Base-by-base conservation (phyloP, 371 early-diverging fungal genomes). In the Coemansia sp. region DNA sequence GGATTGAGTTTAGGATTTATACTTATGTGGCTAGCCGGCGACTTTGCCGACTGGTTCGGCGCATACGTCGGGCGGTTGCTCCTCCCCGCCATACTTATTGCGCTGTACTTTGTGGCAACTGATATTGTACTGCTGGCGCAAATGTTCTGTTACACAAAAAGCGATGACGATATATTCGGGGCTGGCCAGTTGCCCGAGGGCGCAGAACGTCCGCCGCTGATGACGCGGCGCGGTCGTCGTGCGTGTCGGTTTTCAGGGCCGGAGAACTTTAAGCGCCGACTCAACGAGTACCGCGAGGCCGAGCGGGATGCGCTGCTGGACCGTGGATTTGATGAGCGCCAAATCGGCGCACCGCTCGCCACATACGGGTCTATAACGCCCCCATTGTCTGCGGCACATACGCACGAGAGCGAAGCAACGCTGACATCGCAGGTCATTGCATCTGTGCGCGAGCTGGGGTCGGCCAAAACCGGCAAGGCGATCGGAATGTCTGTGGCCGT, bases 1-100 rank as follows among this genome's bases (percentile, higher is more conserved):
- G 73, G 80, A 2, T 74, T 94, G 15, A 87, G 89, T 19, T 67
- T 89, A 67, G 76, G 83, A 1, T 92, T 94, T 65, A 68, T 94
- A 8, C 80, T 86, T 21, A 86, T 90, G 71, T 94, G 95, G 95
- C 77, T 92, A n/a, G 83, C 85, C 1, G 95, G 94, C 13, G 95
- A 94, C 68, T 71, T 91, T 29, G 84, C 88, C 72, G 92, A 93
- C 78, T 76, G 93, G 39, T 72, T 87, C 52, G 95, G 94, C 48
- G 87, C 89, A 51, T 78, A 89, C 19, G 80, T 89, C 71, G 92
- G 93, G 58, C 81, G 88, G 57, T 83, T 94, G 51, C 69, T 92
- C 48, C 68, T 85, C 6, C 90, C 91, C 0, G 87, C 88, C 81
- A 89, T 90, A 79, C 67, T 78, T 15, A 71, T 85, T 29, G 82